Conservation (phyloP, 1,284 basidiomycete genomes). For the Apiotrichum porosum region DNA sequence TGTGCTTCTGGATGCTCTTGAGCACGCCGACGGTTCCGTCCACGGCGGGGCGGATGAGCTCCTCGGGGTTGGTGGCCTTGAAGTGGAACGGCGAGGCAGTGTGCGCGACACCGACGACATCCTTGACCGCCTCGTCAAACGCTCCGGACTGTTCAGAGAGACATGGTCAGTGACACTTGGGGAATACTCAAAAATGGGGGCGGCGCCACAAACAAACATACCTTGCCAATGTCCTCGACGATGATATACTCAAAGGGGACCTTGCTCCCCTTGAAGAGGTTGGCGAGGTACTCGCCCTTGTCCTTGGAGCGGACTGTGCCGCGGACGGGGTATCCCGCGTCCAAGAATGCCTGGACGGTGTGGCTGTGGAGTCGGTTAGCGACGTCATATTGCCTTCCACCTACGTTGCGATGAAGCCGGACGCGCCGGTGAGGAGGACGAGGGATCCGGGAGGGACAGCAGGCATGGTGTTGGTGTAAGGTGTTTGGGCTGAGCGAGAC, state of each 20-base stretch:
- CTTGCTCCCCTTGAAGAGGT: conserved; percentile 51
- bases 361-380: conserved; percentile 20
- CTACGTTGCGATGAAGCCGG: conserved; percentile 49
- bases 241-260: conserved; percentile 54
- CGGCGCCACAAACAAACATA: conserved; percentile 19
- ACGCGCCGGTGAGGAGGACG: conserved; percentile 50
- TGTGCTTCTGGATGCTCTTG: conserved; percentile 55
- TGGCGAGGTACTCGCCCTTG: conserved; percentile 55
- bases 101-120: conserved; percentile 57
- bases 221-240: conserved; percentile 58
- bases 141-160: conserved; percentile 60
- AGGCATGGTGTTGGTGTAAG: conserved; percentile 42
- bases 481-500: no score
- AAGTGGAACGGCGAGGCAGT: conserved; percentile 34
- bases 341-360: conserved; percentile 31
- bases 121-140: conserved; percentile 66
- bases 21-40: conserved; percentile 60
- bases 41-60: conserved; percentile 61
- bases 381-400: neutral
- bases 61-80: conserved; percentile 44
- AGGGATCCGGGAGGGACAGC: conserved; percentile 48
- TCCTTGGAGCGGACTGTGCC: conserved; percentile 56
- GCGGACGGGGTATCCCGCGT: conserved; percentile 50
- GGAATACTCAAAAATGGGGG: no score
- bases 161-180: no score